Percentiles rank a stretch among this genome's conserved stretches.
phyloP scores from a whole-genome alignment of 1,284 basidiomycete genomes.

The Marasmius sp. region DNA sequence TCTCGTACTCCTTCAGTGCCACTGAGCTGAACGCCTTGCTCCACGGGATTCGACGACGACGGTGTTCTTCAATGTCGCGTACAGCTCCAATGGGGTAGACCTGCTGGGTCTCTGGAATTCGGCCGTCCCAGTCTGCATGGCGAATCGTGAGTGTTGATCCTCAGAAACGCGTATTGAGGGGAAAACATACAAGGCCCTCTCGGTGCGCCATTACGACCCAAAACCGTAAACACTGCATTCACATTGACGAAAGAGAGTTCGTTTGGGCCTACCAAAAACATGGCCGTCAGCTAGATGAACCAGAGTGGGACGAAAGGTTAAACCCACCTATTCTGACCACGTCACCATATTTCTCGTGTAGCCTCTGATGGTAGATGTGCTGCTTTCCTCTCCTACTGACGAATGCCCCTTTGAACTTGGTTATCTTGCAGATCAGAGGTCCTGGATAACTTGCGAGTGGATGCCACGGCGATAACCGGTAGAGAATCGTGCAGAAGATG shows the following conservation, averaged over 20 bases:
- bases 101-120: slow-evolving; percentile 16
- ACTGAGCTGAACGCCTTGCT: slow-evolving; percentile 37
- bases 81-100: slow-evolving; percentile 27
- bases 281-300: neutral
- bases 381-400: slow-evolving; percentile 17
- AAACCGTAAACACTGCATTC: slow-evolving; percentile 25
- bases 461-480: slow-evolving; percentile 25
- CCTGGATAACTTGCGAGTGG: slow-evolving; percentile 25
- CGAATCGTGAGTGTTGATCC: neutral
- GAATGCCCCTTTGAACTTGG: slow-evolving; percentile 18
- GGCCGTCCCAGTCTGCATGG: slow-evolving; percentile 21
- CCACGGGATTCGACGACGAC: slow-evolving; percentile 40
- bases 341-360: slow-evolving; percentile 24
- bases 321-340: slow-evolving; percentile 21
- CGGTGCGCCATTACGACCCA: slow-evolving; percentile 30
- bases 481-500: slow-evolving; percentile 11
- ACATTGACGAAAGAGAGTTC: slow-evolving; percentile 31
- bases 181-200: slow-evolving; percentile 28
- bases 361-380: slow-evolving; percentile 18
- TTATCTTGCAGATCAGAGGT: slow-evolving; percentile 18
- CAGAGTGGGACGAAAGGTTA: neutral
- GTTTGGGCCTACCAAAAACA: slow-evolving; percentile 30
- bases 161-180: neutral
- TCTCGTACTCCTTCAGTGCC: slow-evolving; percentile 38
- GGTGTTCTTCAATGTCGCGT: slow-evolving; percentile 34